Conservation (phyloP, 2,329 filamentous ascomycete species). For the Bipolaris gigantea region DNA sequence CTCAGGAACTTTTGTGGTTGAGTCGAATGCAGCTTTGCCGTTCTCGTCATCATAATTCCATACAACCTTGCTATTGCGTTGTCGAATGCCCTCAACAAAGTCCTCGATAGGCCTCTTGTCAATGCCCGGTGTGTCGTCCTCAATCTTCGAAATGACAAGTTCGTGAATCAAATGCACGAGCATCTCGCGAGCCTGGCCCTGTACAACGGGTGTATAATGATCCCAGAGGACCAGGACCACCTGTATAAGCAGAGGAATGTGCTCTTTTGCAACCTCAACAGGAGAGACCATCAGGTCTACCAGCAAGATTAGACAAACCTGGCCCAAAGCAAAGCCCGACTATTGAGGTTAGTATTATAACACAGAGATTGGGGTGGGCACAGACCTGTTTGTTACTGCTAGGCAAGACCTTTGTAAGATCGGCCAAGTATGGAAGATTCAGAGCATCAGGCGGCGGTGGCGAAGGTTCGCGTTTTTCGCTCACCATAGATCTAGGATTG, state of each 20-base stretch:
- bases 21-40: slow-evolving; percentile 67
- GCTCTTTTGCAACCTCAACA: slow-evolving; percentile 75
- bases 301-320: slow-evolving; percentile 87
- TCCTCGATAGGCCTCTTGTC: slow-evolving; percentile 80
- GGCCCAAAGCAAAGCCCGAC: slow-evolving; percentile 86
- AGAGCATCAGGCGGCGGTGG: slow-evolving; percentile 69
- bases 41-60: slow-evolving; percentile 96
- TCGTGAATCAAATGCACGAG: slow-evolving; percentile 96
- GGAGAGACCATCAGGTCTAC: slow-evolving; percentile 97
- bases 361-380: neutral
- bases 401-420: slow-evolving; percentile 32
- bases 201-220: slow-evolving; percentile 90
- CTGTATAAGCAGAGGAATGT: slow-evolving; percentile 83
- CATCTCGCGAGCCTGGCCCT: slow-evolving; percentile 97
- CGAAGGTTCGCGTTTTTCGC: slow-evolving; percentile 66
- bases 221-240: slow-evolving; percentile 95
- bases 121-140: slow-evolving; percentile 67
- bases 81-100: slow-evolving; percentile 82
- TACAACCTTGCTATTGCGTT: slow-evolving; percentile 79
- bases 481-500: slow-evolving; percentile 94
- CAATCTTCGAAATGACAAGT: slow-evolving; percentile 76
- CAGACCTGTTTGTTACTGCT: slow-evolving; percentile 38
- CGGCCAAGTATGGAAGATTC: slow-evolving; percentile 84
- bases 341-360: slow-evolving; percentile 35
- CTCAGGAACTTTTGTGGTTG: slow-evolving; percentile 77